Evolutionary conservation across 1,284 basidiomycete species (phyloP).

Genomic region (Dichomitus squalens): DNA sequence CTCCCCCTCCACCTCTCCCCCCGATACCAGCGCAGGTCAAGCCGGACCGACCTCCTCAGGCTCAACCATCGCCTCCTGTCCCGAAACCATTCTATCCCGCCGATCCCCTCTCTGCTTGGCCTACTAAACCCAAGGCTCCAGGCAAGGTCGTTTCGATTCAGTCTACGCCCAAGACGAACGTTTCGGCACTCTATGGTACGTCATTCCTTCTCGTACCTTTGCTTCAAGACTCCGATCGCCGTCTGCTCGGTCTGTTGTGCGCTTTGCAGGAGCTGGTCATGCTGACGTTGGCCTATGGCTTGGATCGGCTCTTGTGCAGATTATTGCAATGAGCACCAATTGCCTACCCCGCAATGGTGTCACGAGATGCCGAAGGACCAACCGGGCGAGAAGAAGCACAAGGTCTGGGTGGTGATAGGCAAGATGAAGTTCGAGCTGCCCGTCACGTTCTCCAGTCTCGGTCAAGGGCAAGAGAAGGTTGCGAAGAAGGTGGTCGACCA

Average conservation of each 20-base stretch:
- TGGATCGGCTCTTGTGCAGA: conserved; percentile 27
- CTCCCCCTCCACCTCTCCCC: too few relatives aligned
- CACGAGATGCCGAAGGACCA: conserved; percentile 26
- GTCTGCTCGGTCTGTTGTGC: not conserved
- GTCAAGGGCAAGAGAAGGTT: conserved; percentile 41
- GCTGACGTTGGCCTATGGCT: not conserved
- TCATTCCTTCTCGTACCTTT: not conserved
- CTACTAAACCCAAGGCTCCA: not conserved
- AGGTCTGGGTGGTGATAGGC: conserved; percentile 47
- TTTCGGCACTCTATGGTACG: conserved; percentile 33
- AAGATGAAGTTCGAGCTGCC: conserved; percentile 44
- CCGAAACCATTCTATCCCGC: not conserved
- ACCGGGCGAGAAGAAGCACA: conserved; percentile 28
- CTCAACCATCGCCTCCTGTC: not conserved
- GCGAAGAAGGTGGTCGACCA: conserved; percentile 43
- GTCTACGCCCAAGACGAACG: conserved; percentile 27
- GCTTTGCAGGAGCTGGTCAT: not conserved
- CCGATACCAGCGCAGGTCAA: not conserved
- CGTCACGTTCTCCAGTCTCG: conserved; percentile 33
- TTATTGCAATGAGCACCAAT: conserved; percentile 32
- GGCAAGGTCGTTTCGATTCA: conserved; percentile 15
- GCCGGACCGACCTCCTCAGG: not conserved
- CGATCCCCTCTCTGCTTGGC: not conserved
- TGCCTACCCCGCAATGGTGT: conserved; percentile 36
- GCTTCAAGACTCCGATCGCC: not conserved